phyloP scores from a whole-genome alignment of 108 stramenopile genomes.

The Pseudonitzschia multiseries region DNA sequence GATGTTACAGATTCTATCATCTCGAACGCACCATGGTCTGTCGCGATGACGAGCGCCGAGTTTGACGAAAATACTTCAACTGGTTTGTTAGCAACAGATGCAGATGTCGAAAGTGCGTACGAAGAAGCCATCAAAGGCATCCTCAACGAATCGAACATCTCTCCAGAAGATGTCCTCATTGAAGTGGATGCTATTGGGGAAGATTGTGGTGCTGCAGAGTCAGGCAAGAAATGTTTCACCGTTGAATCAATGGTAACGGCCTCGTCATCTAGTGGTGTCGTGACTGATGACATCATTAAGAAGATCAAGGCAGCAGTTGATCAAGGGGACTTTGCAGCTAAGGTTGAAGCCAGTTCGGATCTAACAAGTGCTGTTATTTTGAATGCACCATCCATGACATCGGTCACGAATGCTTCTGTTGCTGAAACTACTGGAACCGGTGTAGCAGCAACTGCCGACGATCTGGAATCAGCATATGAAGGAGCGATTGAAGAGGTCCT shows the following conservation, averaged over 20 bases:
- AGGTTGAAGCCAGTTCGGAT: not conserved
- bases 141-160: not conserved
- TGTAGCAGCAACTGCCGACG: not conserved
- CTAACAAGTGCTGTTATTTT: not conserved
- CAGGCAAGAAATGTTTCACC: too few relatives aligned
- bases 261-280: not conserved
- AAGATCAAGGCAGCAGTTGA: not conserved
- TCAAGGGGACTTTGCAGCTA: not conserved
- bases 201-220: too few relatives aligned
- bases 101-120: not conserved
- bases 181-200: too few relatives aligned
- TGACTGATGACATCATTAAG: not conserved
- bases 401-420: not conserved
- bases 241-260: not conserved
- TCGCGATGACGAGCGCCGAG: too few relatives aligned
- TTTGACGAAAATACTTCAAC: too few relatives aligned
- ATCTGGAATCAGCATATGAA: not conserved
- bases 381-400: not conserved
- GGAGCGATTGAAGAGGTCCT: not conserved
- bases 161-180: too few relatives aligned
- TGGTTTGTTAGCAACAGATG: not conserved
- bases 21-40: too few relatives aligned
- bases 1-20: too few relatives aligned
- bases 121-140: not conserved
- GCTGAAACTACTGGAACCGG: not conserved